Conservation (phyloP, 2,329 filamentous ascomycete genomes). For the Trichoderma atrobrunneum region DNA sequence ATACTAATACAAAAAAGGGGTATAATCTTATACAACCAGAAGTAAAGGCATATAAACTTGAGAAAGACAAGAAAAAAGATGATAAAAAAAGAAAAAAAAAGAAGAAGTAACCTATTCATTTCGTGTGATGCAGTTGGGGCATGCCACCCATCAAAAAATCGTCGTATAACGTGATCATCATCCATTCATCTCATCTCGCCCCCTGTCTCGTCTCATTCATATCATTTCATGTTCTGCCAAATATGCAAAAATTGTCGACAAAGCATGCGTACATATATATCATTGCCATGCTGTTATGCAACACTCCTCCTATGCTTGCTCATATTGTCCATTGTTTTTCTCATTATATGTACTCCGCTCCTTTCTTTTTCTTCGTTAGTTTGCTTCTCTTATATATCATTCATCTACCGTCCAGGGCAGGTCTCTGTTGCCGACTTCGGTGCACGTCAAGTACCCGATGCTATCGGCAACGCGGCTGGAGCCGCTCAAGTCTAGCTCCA, state of each 20-base stretch:
- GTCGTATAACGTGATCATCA: slow-evolving; percentile 11
- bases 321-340: background rate
- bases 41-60: background rate
- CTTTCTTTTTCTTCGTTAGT: background rate
- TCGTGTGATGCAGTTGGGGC: background rate
- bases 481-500: slow-evolving; percentile 69
- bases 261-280: background rate
- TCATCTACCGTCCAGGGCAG: slow-evolving; percentile 48
- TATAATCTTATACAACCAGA: slow-evolving; percentile 19
- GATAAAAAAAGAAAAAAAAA: background rate
- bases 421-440: slow-evolving; percentile 46
- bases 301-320: background rate
- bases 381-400: slow-evolving; percentile 16
- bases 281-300: background rate
- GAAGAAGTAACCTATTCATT: background rate
- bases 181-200: background rate
- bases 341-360: background rate
- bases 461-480: slow-evolving; percentile 41
- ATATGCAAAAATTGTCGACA: background rate
- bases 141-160: background rate
- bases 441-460: slow-evolving; percentile 52
- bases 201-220: background rate
- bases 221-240: background rate
- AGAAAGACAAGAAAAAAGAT: background rate
- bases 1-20: slow-evolving; percentile 4